phyloP scores from a whole-genome alignment of 495 filamentous ascomycete species.

The Amorphotheca resinae region DNA sequence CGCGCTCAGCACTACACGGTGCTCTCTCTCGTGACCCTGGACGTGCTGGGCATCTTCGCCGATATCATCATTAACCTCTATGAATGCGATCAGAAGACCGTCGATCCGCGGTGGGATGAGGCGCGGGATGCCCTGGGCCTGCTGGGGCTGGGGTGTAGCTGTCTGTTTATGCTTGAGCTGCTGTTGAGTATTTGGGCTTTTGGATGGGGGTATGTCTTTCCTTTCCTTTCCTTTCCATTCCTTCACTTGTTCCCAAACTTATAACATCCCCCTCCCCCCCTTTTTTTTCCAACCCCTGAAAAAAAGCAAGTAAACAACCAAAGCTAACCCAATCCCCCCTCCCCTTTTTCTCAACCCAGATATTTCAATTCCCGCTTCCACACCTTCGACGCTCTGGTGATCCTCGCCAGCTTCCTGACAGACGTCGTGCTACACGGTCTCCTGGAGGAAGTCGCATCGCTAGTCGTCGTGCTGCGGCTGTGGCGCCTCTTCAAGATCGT shows the following conservation, averaged over 20 bases:
- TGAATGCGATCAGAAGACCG: conserved; percentile 38
- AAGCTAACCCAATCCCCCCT: too few relatives aligned
- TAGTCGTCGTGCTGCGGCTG: conserved; percentile 50
- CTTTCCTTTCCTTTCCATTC: background rate
- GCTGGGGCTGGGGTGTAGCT: conserved; percentile 38
- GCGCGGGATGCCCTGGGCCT: conserved; percentile 17
- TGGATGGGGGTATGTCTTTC: conserved; percentile 30
- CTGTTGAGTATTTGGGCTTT: conserved; percentile 41
- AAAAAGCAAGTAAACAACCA: background rate
- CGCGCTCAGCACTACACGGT: conserved; percentile 45
- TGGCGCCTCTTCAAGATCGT: conserved; percentile 60
- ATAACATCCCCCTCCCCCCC: background rate
- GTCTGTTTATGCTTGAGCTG: conserved; percentile 49
- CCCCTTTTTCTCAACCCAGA: conserved; percentile 21
- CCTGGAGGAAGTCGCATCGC: conserved; percentile 45
- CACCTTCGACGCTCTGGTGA: conserved; percentile 49
- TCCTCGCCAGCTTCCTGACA: conserved; percentile 46
- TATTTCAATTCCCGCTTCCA: conserved; percentile 53
- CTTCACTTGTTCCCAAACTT: background rate
- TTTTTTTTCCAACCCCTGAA: background rate
- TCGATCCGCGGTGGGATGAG: conserved; percentile 13
- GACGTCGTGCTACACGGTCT: conserved; percentile 45
- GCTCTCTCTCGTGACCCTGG: conserved; percentile 41
- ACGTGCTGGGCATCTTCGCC: conserved; percentile 46
- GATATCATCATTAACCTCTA: conserved; percentile 50